phyloP scores from a whole-genome alignment of 2,329 filamentous ascomycete species.

The Monosporascus sp. region DNA sequence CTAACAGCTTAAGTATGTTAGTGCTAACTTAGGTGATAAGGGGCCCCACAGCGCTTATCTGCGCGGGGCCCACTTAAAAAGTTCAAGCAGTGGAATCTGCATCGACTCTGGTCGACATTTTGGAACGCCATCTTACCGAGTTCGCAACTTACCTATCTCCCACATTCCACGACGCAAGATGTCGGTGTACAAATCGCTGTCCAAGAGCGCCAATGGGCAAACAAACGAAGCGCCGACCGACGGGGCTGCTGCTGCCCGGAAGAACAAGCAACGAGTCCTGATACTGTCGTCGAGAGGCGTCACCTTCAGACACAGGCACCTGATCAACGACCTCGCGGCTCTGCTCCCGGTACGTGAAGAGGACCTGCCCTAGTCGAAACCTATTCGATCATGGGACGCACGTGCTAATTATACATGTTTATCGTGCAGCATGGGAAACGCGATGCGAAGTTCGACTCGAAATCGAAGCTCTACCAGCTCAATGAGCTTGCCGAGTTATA shows the following conservation, averaged over 20 bases:
- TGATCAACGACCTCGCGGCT: constrained; percentile 81
- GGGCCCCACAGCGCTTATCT: constrained; percentile 4
- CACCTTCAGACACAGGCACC: constrained; percentile 86
- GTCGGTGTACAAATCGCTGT: constrained; percentile 74
- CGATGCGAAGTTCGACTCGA: constrained; percentile 95
- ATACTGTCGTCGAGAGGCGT: constrained; percentile 91
- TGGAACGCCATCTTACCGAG: background rate
- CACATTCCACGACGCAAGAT: constrained; percentile 13
- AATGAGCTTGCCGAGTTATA: constrained; percentile 74
- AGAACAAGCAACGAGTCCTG: constrained; percentile 72
- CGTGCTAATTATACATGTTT: background rate
- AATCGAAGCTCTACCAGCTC: constrained; percentile 77
- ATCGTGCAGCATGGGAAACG: constrained; percentile 65
- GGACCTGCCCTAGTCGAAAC: background rate
- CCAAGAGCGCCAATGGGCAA: constrained; percentile 50
- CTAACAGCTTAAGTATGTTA: background rate
- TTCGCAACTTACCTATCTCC: background rate
- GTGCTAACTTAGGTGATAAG: constrained; percentile 23
- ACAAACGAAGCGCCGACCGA: constrained; percentile 43
- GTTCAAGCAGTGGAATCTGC: background rate
- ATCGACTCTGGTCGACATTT: background rate
- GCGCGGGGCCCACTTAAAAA: background rate
- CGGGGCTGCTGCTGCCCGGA: constrained; percentile 47
- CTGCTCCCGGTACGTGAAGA: constrained; percentile 60
- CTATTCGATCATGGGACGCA: background rate